These are phyloP conservation scores for Apiotrichum akiyoshidainum DNA, from an alignment of 1,284 basidiomycete genomes.

Conservation along the genomic window DNA sequence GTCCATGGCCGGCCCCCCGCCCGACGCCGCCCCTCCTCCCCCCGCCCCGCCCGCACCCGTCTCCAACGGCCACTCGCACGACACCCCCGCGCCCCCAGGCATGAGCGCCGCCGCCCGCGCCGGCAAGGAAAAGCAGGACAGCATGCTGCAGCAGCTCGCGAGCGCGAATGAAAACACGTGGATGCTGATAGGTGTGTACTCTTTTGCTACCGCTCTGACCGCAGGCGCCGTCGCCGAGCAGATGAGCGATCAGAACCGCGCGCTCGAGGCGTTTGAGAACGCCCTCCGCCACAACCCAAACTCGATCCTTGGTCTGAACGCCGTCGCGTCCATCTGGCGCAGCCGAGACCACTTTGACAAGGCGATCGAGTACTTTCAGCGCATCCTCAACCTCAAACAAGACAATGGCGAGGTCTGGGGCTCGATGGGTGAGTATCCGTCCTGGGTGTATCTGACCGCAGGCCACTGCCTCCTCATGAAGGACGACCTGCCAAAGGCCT, in stretches of 20 bases:
- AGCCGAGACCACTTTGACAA: conserved; percentile 54
- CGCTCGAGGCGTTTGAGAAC: conserved; percentile 82
- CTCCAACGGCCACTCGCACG: conserved; percentile 30
- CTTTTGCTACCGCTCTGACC: conserved; percentile 9
- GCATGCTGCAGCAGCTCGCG: conserved; percentile 54
- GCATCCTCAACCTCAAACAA: conserved; percentile 79
- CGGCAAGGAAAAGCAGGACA: conserved; percentile 41
- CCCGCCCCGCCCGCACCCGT: conserved; percentile 15
- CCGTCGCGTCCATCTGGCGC: conserved; percentile 69
- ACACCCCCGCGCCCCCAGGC: conserved; percentile 4
- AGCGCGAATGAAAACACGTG: conserved; percentile 86
- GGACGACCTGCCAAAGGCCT: conserved; percentile 97
- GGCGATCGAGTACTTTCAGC: conserved; percentile 91
- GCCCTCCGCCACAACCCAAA: conserved; percentile 87
- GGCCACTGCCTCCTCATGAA: conserved; percentile 98
- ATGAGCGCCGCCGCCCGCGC: conserved; percentile 26
- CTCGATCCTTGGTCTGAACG: conserved; percentile 79
- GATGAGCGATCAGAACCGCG: conserved; percentile 84
- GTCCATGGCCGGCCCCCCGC: conserved; percentile 21
- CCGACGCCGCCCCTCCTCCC: conserved; percentile 10
- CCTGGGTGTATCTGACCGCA: conserved; percentile 12
- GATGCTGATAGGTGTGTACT: conserved; percentile 73
- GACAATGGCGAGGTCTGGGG: conserved; percentile 95
- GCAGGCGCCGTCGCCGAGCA: conserved; percentile 83
- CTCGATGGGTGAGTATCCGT: conserved; percentile 64